Base-by-base conservation (phyloP, 1,139 yeast genomes). In the Protomyces arabidopsidicola region DNA sequence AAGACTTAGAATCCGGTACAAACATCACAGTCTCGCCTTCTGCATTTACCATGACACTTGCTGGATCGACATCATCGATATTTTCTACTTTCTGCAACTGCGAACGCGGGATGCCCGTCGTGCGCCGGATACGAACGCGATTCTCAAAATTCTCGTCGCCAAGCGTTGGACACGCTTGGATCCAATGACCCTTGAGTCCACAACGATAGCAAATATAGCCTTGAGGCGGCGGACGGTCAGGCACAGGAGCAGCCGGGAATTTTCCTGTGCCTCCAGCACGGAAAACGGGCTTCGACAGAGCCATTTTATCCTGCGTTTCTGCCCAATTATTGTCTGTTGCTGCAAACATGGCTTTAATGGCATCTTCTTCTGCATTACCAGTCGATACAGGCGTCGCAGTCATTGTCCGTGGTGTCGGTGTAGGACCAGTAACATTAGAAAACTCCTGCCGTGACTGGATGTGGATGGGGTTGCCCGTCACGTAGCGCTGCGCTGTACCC, bases 71-170 rank as follows among this genome's bases (percentile, higher is more conserved):
- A 10, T 56, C 68, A 8, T 64, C 64, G 9, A 88, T 85, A 56
- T 86, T 84, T 58, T 85, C 88, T 12, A 88, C 86, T 0, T 96
- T 87, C 70, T 90, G 88, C 75, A 93, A 82, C 75, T 90, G 90
- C 53, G 95, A 87, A 74, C 88, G 87, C 3, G 99, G 99, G 72
- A 93, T 93, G 84, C 99, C 99, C 0, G 98, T 93, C 0, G 98
- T 91, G 71, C 96, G 82, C 72, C 90, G 86, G 59, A 93, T 87
- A 68, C 95, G 82, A 16, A 56, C 62, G 72, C 88, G 89, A 35
- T 96, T 96, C 73, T 93, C 98, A 81, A 90, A 90, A 70, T 85
- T 88, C 3, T 97, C 96, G 75, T 93, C 98, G 64, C 84, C 84
- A 70, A 88, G 88, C 1, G 96, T 90, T 0, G 98, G 98, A 77